Percentiles rank a stretch among this genome's conserved stretches.
Conservation (phyloP, 345 rosid genomes). For the Melaleuca alternifolia region DNA sequence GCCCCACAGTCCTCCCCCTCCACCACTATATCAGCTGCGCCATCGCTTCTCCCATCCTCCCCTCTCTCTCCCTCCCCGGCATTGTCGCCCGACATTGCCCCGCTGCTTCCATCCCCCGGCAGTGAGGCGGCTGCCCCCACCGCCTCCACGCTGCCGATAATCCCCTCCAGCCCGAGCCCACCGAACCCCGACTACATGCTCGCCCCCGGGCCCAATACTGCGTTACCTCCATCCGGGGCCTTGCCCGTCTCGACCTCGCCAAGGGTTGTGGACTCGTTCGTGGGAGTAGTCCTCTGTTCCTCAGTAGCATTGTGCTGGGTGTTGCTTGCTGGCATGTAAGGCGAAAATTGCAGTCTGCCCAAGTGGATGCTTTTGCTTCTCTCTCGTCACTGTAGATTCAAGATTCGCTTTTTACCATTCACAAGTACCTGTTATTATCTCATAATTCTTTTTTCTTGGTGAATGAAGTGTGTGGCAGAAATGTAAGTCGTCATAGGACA, state of each 20-base stretch:
- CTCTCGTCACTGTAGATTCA: neutral
- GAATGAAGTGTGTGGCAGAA: conserved; percentile 3
- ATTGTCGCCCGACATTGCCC: conserved; percentile 47
- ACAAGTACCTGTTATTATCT: neutral
- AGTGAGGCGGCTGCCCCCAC: conserved; percentile 33
- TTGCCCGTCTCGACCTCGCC: conserved; percentile 25
- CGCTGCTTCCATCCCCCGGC: conserved; percentile 46
- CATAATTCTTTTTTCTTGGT: neutral
- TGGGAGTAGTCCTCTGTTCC: conserved; percentile 6
- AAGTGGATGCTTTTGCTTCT: neutral
- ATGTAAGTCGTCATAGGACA: conserved; percentile 1
- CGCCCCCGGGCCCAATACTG: conserved; percentile 29
- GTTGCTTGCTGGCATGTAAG: conserved; percentile 15
- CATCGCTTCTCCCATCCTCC: conserved; percentile 28
- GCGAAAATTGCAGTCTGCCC: neutral
- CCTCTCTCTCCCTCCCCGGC: conserved; percentile 24
- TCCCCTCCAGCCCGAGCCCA: conserved; percentile 76
- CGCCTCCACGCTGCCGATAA: conserved; percentile 53
- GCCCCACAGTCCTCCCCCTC: conserved; percentile 14
- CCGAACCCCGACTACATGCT: conserved; percentile 51
- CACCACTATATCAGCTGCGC: conserved; percentile 45
- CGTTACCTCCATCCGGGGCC: conserved; percentile 30
- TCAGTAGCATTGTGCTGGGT: conserved; percentile 10
- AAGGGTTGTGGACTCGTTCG: conserved; percentile 6
- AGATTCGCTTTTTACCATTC: neutral